These are phyloP conservation scores for Apiospora phragmitis DNA, from an alignment of 2,329 filamentous ascomycete genomes.

Conservation along the genomic window DNA sequence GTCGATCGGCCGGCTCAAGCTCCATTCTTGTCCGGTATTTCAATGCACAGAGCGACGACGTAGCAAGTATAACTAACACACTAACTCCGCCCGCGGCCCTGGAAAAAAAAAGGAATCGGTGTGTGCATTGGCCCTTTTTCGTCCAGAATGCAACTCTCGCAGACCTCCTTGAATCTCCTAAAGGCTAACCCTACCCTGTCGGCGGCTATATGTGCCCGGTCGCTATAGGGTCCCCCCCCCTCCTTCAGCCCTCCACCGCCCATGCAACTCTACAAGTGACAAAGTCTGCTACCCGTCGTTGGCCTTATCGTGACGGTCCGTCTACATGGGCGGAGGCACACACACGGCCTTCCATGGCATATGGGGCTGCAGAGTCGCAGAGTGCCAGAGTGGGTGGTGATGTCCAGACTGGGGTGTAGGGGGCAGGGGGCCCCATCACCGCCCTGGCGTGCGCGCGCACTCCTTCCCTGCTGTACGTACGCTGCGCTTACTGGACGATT, in stretches of 20 bases:
- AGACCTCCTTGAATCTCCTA: neutral
- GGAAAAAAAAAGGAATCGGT: neutral
- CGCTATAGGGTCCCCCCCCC: neutral
- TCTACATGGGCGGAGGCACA: neutral
- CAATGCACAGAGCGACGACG: neutral
- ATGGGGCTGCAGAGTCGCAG: neutral
- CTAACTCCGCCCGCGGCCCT: neutral
- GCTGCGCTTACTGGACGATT: neutral
- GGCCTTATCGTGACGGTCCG: conserved; percentile 6
- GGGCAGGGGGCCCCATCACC: neutral
- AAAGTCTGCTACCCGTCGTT: neutral
- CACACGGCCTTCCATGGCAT: neutral
- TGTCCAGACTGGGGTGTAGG: neutral
- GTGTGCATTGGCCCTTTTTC: neutral
- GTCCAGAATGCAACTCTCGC: neutral
- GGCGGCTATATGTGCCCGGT: neutral
- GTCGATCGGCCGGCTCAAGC: conserved; percentile 7
- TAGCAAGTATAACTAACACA: neutral
- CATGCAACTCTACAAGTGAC: neutral
- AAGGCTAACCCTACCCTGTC: conserved; percentile 1
- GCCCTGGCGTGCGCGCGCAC: neutral
- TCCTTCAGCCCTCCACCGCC: neutral
- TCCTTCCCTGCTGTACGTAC: neutral
- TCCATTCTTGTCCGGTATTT: neutral
- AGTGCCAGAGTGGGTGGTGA: neutral